phyloP scores from a whole-genome alignment of 1,284 basidiomycete species.

The Pseudozyma sp. region DNA sequence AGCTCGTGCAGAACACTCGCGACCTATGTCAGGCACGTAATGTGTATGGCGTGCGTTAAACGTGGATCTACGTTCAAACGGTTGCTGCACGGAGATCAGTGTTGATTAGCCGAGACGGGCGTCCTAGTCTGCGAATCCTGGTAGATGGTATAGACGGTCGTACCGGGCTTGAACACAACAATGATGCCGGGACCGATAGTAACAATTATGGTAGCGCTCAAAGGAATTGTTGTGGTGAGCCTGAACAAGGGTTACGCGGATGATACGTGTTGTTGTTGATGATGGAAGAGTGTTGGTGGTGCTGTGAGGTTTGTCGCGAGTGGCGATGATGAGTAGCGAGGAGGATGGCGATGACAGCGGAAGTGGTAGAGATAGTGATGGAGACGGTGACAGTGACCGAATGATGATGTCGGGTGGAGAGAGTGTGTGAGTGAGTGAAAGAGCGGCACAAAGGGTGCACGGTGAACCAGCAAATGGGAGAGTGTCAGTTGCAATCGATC shows the following conservation, averaged over 20 bases:
- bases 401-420: constrained; percentile 34
- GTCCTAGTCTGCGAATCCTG: constrained; percentile 13
- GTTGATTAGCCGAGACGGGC: too few species aligned
- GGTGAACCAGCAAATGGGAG: background rate
- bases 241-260: background rate
- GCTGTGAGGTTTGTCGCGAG: background rate
- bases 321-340: too few species aligned
- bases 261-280: constrained; percentile 3
- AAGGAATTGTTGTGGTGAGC: background rate
- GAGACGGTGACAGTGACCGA: constrained; percentile 4
- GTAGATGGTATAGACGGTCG: background rate
- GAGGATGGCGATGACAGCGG: too few species aligned
- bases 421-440: constrained; percentile 8
- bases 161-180: too few species aligned
- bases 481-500: constrained; percentile 9
- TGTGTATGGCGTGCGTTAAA: too few species aligned
- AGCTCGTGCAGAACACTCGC: too few species aligned
- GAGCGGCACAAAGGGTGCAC: constrained; percentile 12
- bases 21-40: too few species aligned
- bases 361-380: background rate
- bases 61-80: background rate
- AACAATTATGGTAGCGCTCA: too few species aligned
- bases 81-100: background rate
- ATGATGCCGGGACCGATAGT: too few species aligned
- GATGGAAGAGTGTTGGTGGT: background rate